Conservation (phyloP, 2,329 filamentous ascomycete species). For the Cytospora leucostoma region DNA sequence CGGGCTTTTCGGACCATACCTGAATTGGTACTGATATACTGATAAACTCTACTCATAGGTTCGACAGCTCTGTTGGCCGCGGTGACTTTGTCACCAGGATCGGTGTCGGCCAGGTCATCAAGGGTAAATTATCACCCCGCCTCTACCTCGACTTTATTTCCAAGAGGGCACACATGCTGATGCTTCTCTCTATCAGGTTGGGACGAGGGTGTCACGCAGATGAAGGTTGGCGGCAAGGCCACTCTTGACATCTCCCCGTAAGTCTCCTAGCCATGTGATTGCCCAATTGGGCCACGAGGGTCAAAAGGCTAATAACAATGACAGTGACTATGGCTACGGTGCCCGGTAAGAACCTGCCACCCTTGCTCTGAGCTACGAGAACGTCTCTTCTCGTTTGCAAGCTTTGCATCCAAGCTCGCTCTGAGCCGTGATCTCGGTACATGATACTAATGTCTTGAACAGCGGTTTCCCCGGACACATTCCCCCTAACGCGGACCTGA, state of each 20-base stretch:
- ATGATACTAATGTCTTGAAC: slow-evolving; percentile 32
- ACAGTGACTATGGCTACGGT: slow-evolving; percentile 67
- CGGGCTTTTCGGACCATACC: slow-evolving; percentile 14
- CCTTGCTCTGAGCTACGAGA: background rate
- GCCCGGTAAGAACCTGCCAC: slow-evolving; percentile 48
- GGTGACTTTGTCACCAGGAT: slow-evolving; percentile 77
- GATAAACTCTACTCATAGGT: slow-evolving; percentile 58
- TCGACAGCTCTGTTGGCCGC: slow-evolving; percentile 81
- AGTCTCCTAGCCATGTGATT: slow-evolving; percentile 33
- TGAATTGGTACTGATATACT: slow-evolving; percentile 30
- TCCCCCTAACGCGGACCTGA: slow-evolving; percentile 70
- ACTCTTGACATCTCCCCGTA: slow-evolving; percentile 80
- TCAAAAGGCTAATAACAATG: slow-evolving; percentile 3
- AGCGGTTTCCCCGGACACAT: slow-evolving; percentile 81
- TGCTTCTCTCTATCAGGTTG: slow-evolving; percentile 55
- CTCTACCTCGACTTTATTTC: too few species aligned
- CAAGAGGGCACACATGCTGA: slow-evolving; percentile 20
- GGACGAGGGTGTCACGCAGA: slow-evolving; percentile 82
- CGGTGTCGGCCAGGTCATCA: slow-evolving; percentile 82
- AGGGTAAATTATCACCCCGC: slow-evolving; percentile 57
- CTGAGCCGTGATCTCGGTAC: background rate
- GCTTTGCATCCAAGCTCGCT: background rate
- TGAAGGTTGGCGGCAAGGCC: slow-evolving; percentile 90
- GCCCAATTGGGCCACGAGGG: background rate
- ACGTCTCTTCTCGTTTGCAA: background rate